Evolutionary conservation across 1,139 yeast species (phyloP).

Genomic region (Kodamaea suecica): DNA sequence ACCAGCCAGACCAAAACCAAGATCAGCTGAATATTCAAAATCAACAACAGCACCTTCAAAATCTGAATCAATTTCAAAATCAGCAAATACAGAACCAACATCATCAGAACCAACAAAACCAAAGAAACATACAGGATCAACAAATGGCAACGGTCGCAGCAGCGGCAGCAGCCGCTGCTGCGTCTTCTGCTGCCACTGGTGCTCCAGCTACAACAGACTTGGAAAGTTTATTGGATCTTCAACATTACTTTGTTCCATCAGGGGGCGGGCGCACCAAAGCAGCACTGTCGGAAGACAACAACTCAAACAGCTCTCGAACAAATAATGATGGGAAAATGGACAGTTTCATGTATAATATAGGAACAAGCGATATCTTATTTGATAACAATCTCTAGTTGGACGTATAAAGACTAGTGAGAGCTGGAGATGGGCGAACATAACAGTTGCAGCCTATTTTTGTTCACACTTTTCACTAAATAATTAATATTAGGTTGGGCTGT

Average conservation of each 20-base stretch:
- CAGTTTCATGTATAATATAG: slow-evolving; percentile 21
- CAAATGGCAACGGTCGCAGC: slow-evolving; percentile 1
- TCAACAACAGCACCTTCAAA: slow-evolving; percentile 5
- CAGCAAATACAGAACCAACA: not conserved
- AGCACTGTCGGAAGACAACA: slow-evolving; percentile 12
- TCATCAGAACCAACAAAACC: not conserved
- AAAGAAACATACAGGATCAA: not conserved
- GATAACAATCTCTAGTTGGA: slow-evolving; percentile 17
- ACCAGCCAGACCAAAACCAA: slow-evolving; percentile 1
- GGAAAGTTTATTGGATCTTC: slow-evolving; percentile 20
- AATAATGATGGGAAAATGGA: slow-evolving; percentile 15
- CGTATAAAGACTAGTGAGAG: too few species aligned
- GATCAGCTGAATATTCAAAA: slow-evolving; percentile 2
- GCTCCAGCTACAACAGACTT: slow-evolving; percentile 9
- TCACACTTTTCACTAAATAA: too few species aligned
- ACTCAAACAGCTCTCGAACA: slow-evolving; percentile 10
- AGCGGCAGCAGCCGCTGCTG: slow-evolving; percentile 3
- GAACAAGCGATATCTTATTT: slow-evolving; percentile 21
- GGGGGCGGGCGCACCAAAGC: slow-evolving; percentile 5
- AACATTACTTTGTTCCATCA: slow-evolving; percentile 20
- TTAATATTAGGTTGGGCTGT: too few species aligned
- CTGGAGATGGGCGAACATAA: too few species aligned
- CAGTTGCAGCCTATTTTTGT: too few species aligned
- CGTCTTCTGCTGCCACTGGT: slow-evolving; percentile 1
- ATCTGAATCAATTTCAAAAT: not conserved